phyloP scores from a whole-genome alignment of 2,329 filamentous ascomycete genomes.

The Hymenoscyphus albidus region DNA sequence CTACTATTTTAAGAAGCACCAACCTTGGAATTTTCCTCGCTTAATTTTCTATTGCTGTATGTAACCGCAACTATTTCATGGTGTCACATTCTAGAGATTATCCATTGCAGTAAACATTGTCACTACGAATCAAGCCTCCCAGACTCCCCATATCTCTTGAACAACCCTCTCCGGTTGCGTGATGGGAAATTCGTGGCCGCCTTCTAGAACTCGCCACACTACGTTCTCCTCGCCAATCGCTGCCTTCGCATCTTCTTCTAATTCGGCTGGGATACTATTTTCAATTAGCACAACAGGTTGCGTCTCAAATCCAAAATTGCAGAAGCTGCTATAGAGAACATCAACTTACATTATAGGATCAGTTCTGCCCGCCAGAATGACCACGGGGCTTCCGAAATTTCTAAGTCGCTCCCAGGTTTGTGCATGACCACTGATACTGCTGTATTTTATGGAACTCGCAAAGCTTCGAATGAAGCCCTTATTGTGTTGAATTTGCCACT shows the following conservation, averaged over 20 bases:
- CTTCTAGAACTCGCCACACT: conserved; percentile 48
- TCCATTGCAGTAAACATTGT: not conserved
- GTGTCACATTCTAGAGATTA: not conserved
- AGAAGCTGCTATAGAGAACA: conserved; percentile 46
- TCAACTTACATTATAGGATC: conserved; percentile 43
- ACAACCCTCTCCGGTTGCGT: conserved; percentile 47
- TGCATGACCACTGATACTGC: conserved; percentile 51
- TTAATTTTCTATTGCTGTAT: not conserved
- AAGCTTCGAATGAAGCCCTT: conserved; percentile 57
- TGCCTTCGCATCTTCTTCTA: conserved; percentile 25
- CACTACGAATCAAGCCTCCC: conserved; percentile 31
- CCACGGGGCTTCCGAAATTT: conserved; percentile 46
- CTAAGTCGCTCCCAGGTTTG: conserved; percentile 47
- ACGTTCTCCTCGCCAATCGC: conserved; percentile 40
- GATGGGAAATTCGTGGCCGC: conserved; percentile 61
- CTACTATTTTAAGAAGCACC: too few relatives aligned
- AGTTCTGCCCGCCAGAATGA: conserved; percentile 46
- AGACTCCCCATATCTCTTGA: conserved; percentile 46
- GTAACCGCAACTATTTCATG: not conserved
- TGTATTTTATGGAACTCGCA: conserved; percentile 53
- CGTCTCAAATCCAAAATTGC: not conserved
- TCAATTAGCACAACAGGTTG: not conserved
- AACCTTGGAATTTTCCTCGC: not conserved
- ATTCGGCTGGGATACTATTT: conserved; percentile 39
- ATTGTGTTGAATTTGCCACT: conserved; percentile 55